Conservation (phyloP, 352 stramenopile genomes). For the Globisporangium uncinulatum region DNA sequence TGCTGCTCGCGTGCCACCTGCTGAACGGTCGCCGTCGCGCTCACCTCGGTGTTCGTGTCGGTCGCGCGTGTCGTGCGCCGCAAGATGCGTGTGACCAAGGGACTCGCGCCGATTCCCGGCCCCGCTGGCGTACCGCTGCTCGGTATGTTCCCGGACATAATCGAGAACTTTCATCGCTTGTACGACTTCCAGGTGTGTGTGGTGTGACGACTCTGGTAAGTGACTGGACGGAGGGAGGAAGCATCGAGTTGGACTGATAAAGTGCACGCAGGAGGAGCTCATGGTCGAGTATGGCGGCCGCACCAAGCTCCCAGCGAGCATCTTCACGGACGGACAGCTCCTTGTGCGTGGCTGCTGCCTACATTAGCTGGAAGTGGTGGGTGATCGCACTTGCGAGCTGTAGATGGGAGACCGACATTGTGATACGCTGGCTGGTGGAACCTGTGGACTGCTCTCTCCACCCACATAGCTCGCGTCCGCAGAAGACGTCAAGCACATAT, state of each 20-base stretch:
- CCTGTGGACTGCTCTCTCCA: no score
- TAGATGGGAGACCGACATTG: neutral
- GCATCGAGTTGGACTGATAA: neutral
- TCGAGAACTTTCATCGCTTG: slow-evolving; percentile 11
- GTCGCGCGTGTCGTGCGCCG: neutral
- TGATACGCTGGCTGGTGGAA: no score
- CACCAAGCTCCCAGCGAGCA: slow-evolving; percentile 57
- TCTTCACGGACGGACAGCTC: slow-evolving; percentile 21
- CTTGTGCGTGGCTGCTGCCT: neutral
- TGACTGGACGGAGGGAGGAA: neutral
- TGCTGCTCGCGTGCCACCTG: no score
- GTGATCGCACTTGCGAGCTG: neutral
- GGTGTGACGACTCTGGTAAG: neutral
- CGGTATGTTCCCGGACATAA: slow-evolving; percentile 8
- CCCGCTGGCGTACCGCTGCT: slow-evolving; percentile 7
- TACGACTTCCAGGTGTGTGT: slow-evolving; percentile 14
- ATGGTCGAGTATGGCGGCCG: slow-evolving; percentile 32
- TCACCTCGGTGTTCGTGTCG: neutral
- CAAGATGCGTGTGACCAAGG: slow-evolving; percentile 10
- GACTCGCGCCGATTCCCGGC: slow-evolving; percentile 7
- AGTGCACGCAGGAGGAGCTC: slow-evolving; percentile 20
- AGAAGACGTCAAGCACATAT: slow-evolving; percentile 54
- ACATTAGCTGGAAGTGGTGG: neutral
- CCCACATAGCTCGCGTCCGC: slow-evolving; percentile 32
- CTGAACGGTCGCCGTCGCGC: slow-evolving; percentile 1